These are phyloP conservation scores for sorghum (Sorghum bicolor) DNA, from an alignment of 176 grass and related monocot species.

Conservation along the genomic window DNA sequence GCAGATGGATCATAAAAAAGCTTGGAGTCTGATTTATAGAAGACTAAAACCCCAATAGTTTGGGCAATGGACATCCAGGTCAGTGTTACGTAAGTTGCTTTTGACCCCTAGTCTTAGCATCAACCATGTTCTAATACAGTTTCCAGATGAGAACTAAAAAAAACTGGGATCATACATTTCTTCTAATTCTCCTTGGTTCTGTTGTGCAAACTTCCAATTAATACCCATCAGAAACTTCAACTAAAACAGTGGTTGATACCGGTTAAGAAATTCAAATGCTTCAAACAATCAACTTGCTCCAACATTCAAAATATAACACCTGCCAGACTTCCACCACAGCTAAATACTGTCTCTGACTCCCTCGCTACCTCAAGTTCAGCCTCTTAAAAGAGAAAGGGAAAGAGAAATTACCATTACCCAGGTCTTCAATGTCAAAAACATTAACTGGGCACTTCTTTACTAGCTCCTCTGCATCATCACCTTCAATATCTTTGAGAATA, in stretches of 20 bases:
- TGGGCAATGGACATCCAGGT: not conserved
- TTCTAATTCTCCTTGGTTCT: not conserved
- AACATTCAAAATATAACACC: not conserved
- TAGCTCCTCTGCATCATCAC: slow-evolving; percentile 56
- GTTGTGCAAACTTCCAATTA: slow-evolving; percentile 3
- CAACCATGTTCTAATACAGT: not conserved
- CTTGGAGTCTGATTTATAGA: not conserved
- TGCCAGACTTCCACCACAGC: not conserved
- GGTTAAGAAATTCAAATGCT: not conserved
- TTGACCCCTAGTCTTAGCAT: not conserved
- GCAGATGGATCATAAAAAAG: not conserved
- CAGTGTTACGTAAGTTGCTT: not conserved
- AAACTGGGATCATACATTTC: not conserved
- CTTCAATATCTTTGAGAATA: slow-evolving; percentile 57
- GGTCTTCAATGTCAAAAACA: slow-evolving; percentile 97
- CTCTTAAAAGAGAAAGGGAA: slow-evolving; percentile 20
- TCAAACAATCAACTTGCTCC: not conserved
- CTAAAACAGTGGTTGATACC: not conserved
- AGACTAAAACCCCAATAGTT: not conserved
- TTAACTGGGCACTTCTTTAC: slow-evolving; percentile 68
- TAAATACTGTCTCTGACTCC: not conserved
- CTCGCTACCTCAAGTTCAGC: not conserved
- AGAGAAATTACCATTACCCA: slow-evolving; percentile 60
- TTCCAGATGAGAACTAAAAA: not conserved
- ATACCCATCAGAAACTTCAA: not conserved